Conservation (phyloP, 495 filamentous ascomycete genomes). For the Neurospora sp. region DNA sequence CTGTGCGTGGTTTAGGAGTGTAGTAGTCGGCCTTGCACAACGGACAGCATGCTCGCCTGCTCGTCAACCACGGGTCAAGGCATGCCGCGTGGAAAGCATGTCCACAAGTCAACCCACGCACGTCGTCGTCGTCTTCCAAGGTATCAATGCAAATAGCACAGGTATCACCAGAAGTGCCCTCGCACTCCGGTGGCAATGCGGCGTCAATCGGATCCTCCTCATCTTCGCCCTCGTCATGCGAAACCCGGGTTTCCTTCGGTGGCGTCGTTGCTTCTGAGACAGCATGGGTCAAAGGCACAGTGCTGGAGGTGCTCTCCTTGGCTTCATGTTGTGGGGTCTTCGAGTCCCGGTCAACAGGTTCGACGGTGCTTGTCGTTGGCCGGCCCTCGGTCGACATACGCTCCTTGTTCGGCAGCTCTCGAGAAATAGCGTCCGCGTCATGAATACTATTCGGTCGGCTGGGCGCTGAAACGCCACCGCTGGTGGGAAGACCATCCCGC, state of each 20-base stretch:
- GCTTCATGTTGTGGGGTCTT: slow-evolving; percentile 10
- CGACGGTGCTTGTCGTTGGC: slow-evolving; percentile 17
- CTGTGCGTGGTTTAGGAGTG: slow-evolving; percentile 65
- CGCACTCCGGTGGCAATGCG: slow-evolving; percentile 69
- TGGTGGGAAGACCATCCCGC: slow-evolving; percentile 68
- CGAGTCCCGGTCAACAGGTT: slow-evolving; percentile 4
- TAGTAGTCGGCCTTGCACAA: slow-evolving; percentile 97
- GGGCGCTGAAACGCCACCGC: slow-evolving; percentile 75
- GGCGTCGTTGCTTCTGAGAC: slow-evolving; percentile 9
- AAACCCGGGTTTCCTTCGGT: slow-evolving; percentile 19
- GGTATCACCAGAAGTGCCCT: slow-evolving; percentile 81
- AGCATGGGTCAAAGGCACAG: slow-evolving; percentile 4
- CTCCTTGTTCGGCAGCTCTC: slow-evolving; percentile 31
- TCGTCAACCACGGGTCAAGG: slow-evolving; percentile 93
- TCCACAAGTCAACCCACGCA: slow-evolving; percentile 85
- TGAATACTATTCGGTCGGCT: slow-evolving; percentile 60
- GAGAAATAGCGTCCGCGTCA: slow-evolving; percentile 45
- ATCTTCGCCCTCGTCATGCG: slow-evolving; percentile 55
- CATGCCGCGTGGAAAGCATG: slow-evolving; percentile 94
- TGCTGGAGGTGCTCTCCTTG: slow-evolving; percentile 27
- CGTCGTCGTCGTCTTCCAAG: slow-evolving; percentile 89
- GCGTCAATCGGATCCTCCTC: slow-evolving; percentile 80
- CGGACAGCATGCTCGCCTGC: slow-evolving; percentile 85
- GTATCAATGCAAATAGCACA: slow-evolving; percentile 95
- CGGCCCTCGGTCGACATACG: slow-evolving; percentile 22